Evolutionary conservation across 495 filamentous ascomycete species (phyloP).

Genomic region (Hamigera avellanea): DNA sequence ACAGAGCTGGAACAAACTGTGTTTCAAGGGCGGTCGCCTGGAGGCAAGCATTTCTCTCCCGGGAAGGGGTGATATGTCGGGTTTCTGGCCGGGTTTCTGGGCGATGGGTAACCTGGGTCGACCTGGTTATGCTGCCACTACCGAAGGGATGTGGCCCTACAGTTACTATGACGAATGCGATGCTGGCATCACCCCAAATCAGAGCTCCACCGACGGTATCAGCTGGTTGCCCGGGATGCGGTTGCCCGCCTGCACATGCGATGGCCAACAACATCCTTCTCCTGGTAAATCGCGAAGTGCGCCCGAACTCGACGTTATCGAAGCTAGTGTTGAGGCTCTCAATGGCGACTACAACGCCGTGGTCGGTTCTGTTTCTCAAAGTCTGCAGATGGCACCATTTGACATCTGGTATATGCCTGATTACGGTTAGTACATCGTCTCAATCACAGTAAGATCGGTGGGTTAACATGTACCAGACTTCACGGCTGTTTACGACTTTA

Average conservation of each 20-base stretch:
- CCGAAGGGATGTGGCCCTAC: slow-evolving; percentile 72
- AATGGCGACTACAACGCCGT: slow-evolving; percentile 30
- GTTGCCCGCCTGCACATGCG: slow-evolving; percentile 59
- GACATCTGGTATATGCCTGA: slow-evolving; percentile 70
- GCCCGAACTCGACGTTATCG: slow-evolving; percentile 68
- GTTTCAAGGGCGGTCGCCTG: slow-evolving; percentile 65
- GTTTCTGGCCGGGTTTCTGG: slow-evolving; percentile 79
- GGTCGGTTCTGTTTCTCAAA: slow-evolving; percentile 58
- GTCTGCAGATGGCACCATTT: slow-evolving; percentile 63
- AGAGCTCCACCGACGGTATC: slow-evolving; percentile 55
- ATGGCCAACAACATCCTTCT: slow-evolving; percentile 53
- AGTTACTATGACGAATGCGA: slow-evolving; percentile 65
- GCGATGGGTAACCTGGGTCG: slow-evolving; percentile 65
- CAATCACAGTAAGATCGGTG: no score
- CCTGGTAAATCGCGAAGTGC: slow-evolving; percentile 60
- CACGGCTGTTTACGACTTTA: slow-evolving; percentile 48
- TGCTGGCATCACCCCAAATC: slow-evolving; percentile 67
- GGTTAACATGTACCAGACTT: no score
- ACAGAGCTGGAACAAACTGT: slow-evolving; percentile 72
- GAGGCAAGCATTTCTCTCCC: slow-evolving; percentile 70
- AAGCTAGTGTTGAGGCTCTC: slow-evolving; percentile 50
- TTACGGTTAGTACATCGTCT: slow-evolving; percentile 38
- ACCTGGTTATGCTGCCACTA: slow-evolving; percentile 57
- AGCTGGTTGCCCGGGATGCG: slow-evolving; percentile 64
- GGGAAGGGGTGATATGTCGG: slow-evolving; percentile 52